A percentile compares a stretch with the other conserved stretches of the same genome.
Conservation (phyloP, 2,329 filamentous ascomycete genomes). For the Phialemoniopsis sp. region DNA sequence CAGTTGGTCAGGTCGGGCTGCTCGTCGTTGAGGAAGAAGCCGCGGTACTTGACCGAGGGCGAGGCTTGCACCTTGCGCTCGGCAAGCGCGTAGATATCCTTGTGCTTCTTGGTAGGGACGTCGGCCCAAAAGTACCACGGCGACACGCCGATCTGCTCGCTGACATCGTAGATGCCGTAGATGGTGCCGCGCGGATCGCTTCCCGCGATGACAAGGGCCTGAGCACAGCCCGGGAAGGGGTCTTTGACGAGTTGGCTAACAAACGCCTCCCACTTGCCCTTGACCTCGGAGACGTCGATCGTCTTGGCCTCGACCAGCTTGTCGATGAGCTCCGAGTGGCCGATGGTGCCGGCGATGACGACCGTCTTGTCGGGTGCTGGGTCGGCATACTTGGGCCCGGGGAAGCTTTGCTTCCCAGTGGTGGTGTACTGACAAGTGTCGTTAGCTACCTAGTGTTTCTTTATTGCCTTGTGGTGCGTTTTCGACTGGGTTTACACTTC, state of each 20-base stretch:
- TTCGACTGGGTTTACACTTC: too few species aligned
- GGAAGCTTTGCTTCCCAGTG: constrained; percentile 33
- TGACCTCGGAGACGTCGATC: constrained; percentile 51
- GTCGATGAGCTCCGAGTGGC: constrained; percentile 59
- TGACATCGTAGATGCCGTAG: constrained; percentile 67
- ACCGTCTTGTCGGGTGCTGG: constrained; percentile 41
- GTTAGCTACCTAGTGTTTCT: too few species aligned
- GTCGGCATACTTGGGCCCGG: constrained; percentile 38
- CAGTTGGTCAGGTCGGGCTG: constrained; percentile 64
- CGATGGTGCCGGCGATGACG: constrained; percentile 67
- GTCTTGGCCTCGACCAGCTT: constrained; percentile 48
- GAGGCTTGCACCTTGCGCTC: constrained; percentile 51
- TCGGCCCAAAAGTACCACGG: constrained; percentile 70
- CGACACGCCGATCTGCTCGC: constrained; percentile 69
- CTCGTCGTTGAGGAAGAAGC: constrained; percentile 69
- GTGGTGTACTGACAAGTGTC: constrained; percentile 31
- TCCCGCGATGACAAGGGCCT: constrained; percentile 63
- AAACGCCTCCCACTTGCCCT: constrained; percentile 69
- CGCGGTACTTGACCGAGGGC: constrained; percentile 63
- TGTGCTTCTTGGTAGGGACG: constrained; percentile 45
- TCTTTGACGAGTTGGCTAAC: constrained; percentile 52
- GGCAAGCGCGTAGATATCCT: constrained; percentile 50
- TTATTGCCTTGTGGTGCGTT: too few species aligned
- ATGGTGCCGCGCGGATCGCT: constrained; percentile 63
- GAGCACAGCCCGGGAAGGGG: constrained; percentile 50